Evolutionary conservation across 164 flowering plant species (phyloP), one percentile per base, ranked within the genome.

Genomic region (Brasenia schreberi): DNA sequence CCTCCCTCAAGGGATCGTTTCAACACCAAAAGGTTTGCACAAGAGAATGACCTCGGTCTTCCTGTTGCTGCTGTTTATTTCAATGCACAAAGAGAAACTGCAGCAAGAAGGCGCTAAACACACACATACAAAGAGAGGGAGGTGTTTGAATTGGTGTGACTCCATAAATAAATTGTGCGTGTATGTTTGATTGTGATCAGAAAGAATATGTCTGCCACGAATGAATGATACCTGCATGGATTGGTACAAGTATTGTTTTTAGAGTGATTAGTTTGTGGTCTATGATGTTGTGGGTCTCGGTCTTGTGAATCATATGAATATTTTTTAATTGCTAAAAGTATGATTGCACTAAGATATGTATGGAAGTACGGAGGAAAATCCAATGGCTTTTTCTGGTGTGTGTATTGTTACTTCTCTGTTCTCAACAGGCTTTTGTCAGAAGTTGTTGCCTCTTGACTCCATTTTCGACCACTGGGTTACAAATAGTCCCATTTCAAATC

Each of bases 61-160:
- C 97, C 97, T 10, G 97, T 90, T 12, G 90, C 97, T 19, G 95
- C 88, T 70, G 89, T 90, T 16, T 90, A 72, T 85, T 88, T 87
- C 86, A 91, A 88, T 61, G 82, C 85, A 39, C 97, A 88, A 56
- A 81, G 97, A 70, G 96, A 88, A 77, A 91, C 97, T 0, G 97
- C 97, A 18, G 88, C 95, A 0, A 80, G 95, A 73, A 78, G 90
- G 68, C 97, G 97, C 56, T 83, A 56, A 68, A 5, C 1, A 43
- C 12, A 64, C 27, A 43, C 6, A 17, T n/a, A n/a, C n/a, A 66
- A 17, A 61, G 63, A 61, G 63, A 61, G 63, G 0, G 16, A 9
- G 56, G 16, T 1, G 56, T 49, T 14, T 49, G 10, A 49, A 3
- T 14, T 49, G 56, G n/a, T n/a, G n/a, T 49, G 56, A 49, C 10